Evolutionary conservation across 192 early-diverging fungal species (phyloP), one percentile per base, ranked within the genome.

Genomic region (Piromyces sp.): DNA sequence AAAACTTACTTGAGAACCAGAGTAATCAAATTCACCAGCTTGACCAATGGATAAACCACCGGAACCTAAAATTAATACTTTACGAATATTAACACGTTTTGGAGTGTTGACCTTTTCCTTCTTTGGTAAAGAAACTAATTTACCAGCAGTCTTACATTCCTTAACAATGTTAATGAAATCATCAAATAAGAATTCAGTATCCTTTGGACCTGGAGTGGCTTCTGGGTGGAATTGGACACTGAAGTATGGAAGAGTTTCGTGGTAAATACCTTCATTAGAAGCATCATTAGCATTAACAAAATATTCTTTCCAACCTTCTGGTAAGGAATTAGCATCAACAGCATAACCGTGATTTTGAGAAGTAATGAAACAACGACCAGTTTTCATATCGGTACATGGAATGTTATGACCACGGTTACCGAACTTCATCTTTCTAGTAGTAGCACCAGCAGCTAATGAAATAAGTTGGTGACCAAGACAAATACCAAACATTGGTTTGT

Each of bases 391-490:
- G 0, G 97, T 98, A 89, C 97, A 99, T 33, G 97, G 97, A 83
- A 99, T 98, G 89, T 99, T 99, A 85, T 99, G 97, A 30, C 97
- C 97, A 85, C 97, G 94, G 90, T 99, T 99, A 84, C 97, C 97
- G 84, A 94, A 99, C 85, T 95, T 95, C 94, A 99, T 95, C 89
- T 99, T 99, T 84, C 90, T 90, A 31, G 97, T 98, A 83, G 89
- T 86, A 13, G 96, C 97, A 22, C 97, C 97, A 14, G 96, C 88
- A 13, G 97, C 97, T 82, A 99, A 90, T 29, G 96, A 95, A 78
- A 97, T 85, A 38, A 99, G 88, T 87, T 99, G 97, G 87, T 99
- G 97, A 19, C 97, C 97, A n/a, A 99, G 88, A 90, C 97, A 99
- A 84, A 99, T 99, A 85, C 97, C 97, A 88, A 99, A 99, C 82